phyloP scores from a whole-genome alignment of 1,139 yeast genomes.

The Nakaseomyces sp. region DNA sequence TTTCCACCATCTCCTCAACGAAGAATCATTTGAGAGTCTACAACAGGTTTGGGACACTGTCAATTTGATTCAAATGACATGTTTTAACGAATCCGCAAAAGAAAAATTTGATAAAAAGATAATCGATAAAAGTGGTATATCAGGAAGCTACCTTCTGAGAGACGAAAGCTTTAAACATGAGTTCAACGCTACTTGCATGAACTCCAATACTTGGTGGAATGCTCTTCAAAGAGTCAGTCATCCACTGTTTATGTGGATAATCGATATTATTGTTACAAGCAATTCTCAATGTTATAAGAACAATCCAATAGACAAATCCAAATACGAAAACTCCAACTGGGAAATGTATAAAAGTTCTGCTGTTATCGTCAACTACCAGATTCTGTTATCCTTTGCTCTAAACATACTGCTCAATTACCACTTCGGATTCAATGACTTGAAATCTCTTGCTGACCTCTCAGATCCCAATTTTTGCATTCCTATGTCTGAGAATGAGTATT shows the following conservation, averaged over 20 bases:
- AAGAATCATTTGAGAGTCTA: slow-evolving; percentile 15
- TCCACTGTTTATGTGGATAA: slow-evolving; percentile 29
- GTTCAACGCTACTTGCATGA: slow-evolving; percentile 25
- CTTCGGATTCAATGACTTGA: slow-evolving; percentile 41
- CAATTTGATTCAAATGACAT: slow-evolving; percentile 28
- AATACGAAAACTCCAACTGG: slow-evolving; percentile 20
- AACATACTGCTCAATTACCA: slow-evolving; percentile 39
- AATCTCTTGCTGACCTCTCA: slow-evolving; percentile 23
- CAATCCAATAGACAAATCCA: slow-evolving; percentile 15
- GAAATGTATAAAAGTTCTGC: slow-evolving; percentile 25
- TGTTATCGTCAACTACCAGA: slow-evolving; percentile 33
- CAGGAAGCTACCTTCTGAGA: slow-evolving; percentile 21
- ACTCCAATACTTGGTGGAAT: slow-evolving; percentile 29
- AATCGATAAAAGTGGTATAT: slow-evolving; percentile 21
- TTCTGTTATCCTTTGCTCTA: slow-evolving; percentile 33
- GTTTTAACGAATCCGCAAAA: slow-evolving; percentile 26
- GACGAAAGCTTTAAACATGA: slow-evolving; percentile 26
- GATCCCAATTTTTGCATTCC: slow-evolving; percentile 23
- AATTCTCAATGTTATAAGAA: slow-evolving; percentile 24
- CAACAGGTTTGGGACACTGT: slow-evolving; percentile 29
- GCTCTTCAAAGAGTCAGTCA: slow-evolving; percentile 28
- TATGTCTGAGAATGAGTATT: slow-evolving; percentile 19
- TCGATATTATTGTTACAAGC: slow-evolving; percentile 27
- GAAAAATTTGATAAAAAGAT: slow-evolving; percentile 28
- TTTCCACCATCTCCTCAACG: slow-evolving; percentile 25